A percentile compares a stretch with the other conserved stretches of the same genome.
Conservation (phyloP, 768 basidiomycete species). For the Hygrocybe coccinea region DNA sequence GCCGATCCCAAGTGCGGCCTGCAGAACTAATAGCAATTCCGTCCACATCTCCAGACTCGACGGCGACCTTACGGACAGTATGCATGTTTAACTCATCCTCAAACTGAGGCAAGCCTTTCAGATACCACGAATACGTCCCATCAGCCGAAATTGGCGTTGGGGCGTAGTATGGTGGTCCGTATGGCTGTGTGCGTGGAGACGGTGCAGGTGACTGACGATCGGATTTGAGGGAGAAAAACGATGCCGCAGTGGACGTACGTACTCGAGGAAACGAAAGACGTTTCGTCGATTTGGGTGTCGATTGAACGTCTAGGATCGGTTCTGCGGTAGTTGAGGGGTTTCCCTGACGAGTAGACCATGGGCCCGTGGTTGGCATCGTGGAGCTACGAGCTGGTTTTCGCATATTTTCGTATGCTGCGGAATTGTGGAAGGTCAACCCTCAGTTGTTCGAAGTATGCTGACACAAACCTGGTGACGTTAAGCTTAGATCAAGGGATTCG, state of each 20-base stretch:
- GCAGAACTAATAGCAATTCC: not conserved
- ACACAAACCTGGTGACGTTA: not conserved
- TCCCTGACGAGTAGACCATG: not conserved
- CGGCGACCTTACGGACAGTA: not conserved
- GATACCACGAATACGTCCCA: not conserved
- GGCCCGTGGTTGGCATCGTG: not conserved
- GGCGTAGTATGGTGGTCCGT: conserved; percentile 5
- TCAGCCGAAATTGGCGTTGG: not conserved
- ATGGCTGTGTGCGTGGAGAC: conserved; percentile 4
- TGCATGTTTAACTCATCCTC: not conserved
- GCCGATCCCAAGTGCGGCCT: no score
- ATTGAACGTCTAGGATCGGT: not conserved
- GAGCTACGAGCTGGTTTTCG: not conserved
- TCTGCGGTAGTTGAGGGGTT: not conserved
- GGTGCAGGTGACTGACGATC: conserved; percentile 1
- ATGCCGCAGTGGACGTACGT: not conserved
- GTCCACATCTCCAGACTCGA: not conserved
- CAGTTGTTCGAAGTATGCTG: not conserved
- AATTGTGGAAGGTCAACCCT: not conserved
- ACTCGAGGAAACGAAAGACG: not conserved
- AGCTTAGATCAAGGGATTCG: not conserved
- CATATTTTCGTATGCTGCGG: not conserved
- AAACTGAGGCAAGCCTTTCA: not conserved
- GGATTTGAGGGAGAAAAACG: not conserved
- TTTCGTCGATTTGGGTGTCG: not conserved